phyloP scores from a whole-genome alignment of 2,329 filamentous ascomycete genomes.

The Pseudogymnoascus sp. region DNA sequence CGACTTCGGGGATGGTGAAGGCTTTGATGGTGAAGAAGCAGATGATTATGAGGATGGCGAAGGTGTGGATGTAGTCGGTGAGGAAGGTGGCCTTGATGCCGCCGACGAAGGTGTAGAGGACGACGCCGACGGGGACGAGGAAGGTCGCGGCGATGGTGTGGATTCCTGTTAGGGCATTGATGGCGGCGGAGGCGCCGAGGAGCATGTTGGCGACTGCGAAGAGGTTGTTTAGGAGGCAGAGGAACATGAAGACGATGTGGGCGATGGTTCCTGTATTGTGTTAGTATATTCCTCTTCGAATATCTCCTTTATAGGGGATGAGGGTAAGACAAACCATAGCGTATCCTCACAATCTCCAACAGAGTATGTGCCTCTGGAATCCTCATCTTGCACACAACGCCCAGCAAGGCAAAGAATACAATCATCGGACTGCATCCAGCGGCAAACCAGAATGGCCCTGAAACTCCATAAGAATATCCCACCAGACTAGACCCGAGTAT shows the following conservation, averaged over 20 bases:
- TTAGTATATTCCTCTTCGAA: not conserved
- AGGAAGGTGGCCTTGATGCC: slow-evolving; percentile 36
- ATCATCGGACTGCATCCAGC: slow-evolving; percentile 50
- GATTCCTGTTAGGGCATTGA: slow-evolving; percentile 40
- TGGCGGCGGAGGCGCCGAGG: slow-evolving; percentile 37
- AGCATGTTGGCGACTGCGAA: slow-evolving; percentile 48
- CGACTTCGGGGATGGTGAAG: slow-evolving; percentile 40
- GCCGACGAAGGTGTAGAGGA: slow-evolving; percentile 34
- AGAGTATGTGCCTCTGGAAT: slow-evolving; percentile 48
- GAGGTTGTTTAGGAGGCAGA: slow-evolving; percentile 48
- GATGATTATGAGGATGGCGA: slow-evolving; percentile 46
- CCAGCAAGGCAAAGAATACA: slow-evolving; percentile 45
- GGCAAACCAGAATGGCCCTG: slow-evolving; percentile 48
- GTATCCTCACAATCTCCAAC: slow-evolving; percentile 45
- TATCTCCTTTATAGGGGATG: not conserved
- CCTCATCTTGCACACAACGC: slow-evolving; percentile 45
- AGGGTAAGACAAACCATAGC: slow-evolving; percentile 34
- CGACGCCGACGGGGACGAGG: slow-evolving; percentile 35
- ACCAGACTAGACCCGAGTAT: slow-evolving; percentile 44
- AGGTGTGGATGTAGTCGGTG: slow-evolving; percentile 48
- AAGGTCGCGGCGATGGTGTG: slow-evolving; percentile 45
- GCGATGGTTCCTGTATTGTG: slow-evolving; percentile 29
- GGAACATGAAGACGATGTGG: slow-evolving; percentile 44
- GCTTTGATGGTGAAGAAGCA: slow-evolving; percentile 42
- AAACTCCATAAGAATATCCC: slow-evolving; percentile 47